Evolutionary conservation across 345 rosid genomes (phyloP), one percentile per base, ranked within the genome.

Genomic region (Eucalyptus rudis): DNA sequence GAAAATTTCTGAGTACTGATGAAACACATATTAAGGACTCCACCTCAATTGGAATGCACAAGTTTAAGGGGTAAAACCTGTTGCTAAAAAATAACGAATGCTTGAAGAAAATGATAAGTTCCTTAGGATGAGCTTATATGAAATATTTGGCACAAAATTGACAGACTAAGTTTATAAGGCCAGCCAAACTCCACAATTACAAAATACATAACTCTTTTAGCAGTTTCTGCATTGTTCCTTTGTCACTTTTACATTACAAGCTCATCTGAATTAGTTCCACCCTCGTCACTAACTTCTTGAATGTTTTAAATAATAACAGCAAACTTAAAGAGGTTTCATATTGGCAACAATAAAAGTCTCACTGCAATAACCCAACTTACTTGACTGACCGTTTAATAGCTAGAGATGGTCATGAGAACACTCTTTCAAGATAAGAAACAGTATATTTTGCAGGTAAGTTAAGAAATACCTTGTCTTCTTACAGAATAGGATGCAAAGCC

Each of bases 401-500:
- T 52, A 86, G 45, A 51, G 43, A 86, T 86, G 62, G n/a, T 31
- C n/a, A 87, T 62, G 27, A 62, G 20, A 56, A 40, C 47, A 79
- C 33, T 50, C 19, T 24, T 50, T n/a, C 14, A 49, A 59, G 43
- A 59, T 16, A 87, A 66, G 44, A 79, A 90, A 59, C 36, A 49
- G 47, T 31, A n/a, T 8, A 56, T 52, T 64, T 87, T 20, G 62
- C 47, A 10, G 84, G 66, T 52, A 36, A 49, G 33, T 87, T 22
- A 56, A 56, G 62, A 56, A 56, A 51, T 91, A 97, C 99, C 99
- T 97, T 50, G 99, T 98, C 92, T 95, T 93, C 94, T 98, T 98
- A 92, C 99, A 98, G 92, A 98, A 98, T 90, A 95, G 97, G 95
- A 98, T 97, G 90, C 98, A 96, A 31, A 98, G 94, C 83, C 97